Percentiles rank a stretch among this genome's conserved stretches.
Conservation (phyloP, 2,329 filamentous ascomycete genomes). For the Beauveria rudraprayagi region DNA sequence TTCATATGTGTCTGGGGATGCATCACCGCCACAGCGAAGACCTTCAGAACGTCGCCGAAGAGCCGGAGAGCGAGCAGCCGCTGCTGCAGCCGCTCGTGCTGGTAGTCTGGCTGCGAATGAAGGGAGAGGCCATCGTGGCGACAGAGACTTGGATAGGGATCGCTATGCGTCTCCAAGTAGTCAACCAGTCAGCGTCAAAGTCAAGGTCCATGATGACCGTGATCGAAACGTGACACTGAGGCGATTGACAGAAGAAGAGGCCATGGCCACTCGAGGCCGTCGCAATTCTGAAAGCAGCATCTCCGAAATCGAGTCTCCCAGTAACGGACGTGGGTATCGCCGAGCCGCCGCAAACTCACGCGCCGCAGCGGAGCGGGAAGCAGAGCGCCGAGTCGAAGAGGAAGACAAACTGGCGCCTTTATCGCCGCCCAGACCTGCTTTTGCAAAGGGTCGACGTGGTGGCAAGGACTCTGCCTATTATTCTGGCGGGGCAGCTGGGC, state of each 20-base stretch:
- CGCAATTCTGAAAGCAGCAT: conserved; percentile 47
- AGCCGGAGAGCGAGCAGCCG: conserved; percentile 38
- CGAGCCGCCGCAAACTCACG: conserved; percentile 43
- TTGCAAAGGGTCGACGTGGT: conserved; percentile 40
- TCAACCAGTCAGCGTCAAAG: conserved; percentile 47
- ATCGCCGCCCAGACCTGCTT: conserved; percentile 49
- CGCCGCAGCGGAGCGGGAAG: conserved; percentile 36
- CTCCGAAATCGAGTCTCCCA: conserved; percentile 47
- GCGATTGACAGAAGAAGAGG: conserved; percentile 53
- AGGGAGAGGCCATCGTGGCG: conserved; percentile 27
- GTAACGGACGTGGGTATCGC: conserved; percentile 42
- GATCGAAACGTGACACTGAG: conserved; percentile 55
- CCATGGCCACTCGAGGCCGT: conserved; percentile 33
- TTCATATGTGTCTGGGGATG: conserved; percentile 25
- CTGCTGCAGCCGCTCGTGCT: conserved; percentile 39
- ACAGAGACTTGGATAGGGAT: conserved; percentile 30
- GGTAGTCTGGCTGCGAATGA: conserved; percentile 41
- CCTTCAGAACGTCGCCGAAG: conserved; percentile 37
- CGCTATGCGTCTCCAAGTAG: conserved; percentile 34
- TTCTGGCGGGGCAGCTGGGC: conserved; percentile 36
- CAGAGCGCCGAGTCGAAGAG: conserved; percentile 36
- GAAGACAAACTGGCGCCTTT: conserved; percentile 34
- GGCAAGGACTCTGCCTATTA: conserved; percentile 56
- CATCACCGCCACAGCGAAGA: conserved; percentile 31
- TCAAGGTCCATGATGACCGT: conserved; percentile 52